phyloP scores from a whole-genome alignment of 371 early-diverging fungal species.

The Rhizopus delemar region DNA sequence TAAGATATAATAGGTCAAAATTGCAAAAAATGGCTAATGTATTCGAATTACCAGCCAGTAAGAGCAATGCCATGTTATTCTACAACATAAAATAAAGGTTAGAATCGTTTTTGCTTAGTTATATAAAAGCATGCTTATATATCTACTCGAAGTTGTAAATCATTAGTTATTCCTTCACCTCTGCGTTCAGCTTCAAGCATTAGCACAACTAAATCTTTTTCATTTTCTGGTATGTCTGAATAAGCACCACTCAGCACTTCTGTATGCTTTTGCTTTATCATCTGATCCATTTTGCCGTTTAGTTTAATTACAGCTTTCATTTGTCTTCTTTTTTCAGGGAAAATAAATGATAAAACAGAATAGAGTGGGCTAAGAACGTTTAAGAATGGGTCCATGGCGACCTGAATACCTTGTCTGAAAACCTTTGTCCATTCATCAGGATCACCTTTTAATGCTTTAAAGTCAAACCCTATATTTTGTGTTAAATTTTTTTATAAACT shows the following conservation, averaged over 20 bases:
- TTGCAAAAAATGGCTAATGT: constrained; percentile 38
- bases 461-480: constrained; percentile 27
- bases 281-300: constrained; percentile 9
- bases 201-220: constrained; percentile 53
- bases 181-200: constrained; percentile 19
- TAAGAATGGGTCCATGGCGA: constrained; percentile 17
- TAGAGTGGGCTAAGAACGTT: constrained; percentile 27
- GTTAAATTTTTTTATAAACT: no score
- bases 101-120: not conserved
- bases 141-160: constrained; percentile 17
- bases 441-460: constrained; percentile 23
- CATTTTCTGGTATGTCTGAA: constrained; percentile 26
- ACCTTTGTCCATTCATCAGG: constrained; percentile 17
- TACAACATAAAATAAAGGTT: not conserved
- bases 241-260: not conserved
- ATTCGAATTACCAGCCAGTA: constrained; percentile 11
- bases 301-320: constrained; percentile 25
- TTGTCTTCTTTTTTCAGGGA: constrained; percentile 30
- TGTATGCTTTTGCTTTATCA: constrained; percentile 15
- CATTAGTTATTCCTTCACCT: constrained; percentile 11
- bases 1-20: constrained; percentile 12
- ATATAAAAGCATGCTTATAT: not conserved
- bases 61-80: not conserved
- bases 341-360: constrained; percentile 14
- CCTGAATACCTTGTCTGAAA: constrained; percentile 16